Evolutionary conservation across 2,329 filamentous ascomycete species (phyloP).

Genomic region (Aspergillus ibericus): DNA sequence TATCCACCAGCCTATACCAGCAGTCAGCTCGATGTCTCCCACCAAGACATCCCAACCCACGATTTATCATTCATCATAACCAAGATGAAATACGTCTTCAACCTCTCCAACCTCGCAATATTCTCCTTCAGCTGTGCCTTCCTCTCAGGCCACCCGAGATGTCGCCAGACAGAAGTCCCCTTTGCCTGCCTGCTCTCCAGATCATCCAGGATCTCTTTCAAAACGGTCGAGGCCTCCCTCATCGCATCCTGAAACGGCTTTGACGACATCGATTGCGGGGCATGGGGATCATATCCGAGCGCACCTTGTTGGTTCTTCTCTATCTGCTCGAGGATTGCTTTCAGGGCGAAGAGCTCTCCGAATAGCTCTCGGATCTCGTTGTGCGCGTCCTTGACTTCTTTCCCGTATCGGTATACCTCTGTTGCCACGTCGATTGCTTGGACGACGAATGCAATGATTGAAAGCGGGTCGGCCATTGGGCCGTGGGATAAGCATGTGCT

Average conservation of each 20-base stretch:
- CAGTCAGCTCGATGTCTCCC: background rate
- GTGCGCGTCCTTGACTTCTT: background rate
- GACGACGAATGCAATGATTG: background rate
- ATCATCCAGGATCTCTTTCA: background rate
- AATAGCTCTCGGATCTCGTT: background rate
- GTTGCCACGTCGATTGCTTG: background rate
- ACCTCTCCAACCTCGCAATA: background rate
- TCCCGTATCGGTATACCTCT: background rate
- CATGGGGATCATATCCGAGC: background rate
- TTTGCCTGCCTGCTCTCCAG: background rate
- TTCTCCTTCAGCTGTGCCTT: background rate
- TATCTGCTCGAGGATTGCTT: background rate
- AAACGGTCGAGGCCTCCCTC: background rate
- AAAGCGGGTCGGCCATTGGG: background rate
- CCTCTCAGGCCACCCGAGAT: background rate
- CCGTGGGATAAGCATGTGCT: background rate
- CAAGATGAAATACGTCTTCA: background rate
- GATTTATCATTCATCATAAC: background rate
- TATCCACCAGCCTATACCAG: background rate
- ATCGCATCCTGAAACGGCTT: background rate
- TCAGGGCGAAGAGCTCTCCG: background rate
- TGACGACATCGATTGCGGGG: background rate
- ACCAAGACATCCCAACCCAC: background rate
- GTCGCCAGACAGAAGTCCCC: background rate
- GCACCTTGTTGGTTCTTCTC: background rate